Percentiles rank a stretch among this genome's conserved stretches.
Conservation (phyloP, 768 basidiomycete genomes). For the Phlebiopsis flavidoalba region DNA sequence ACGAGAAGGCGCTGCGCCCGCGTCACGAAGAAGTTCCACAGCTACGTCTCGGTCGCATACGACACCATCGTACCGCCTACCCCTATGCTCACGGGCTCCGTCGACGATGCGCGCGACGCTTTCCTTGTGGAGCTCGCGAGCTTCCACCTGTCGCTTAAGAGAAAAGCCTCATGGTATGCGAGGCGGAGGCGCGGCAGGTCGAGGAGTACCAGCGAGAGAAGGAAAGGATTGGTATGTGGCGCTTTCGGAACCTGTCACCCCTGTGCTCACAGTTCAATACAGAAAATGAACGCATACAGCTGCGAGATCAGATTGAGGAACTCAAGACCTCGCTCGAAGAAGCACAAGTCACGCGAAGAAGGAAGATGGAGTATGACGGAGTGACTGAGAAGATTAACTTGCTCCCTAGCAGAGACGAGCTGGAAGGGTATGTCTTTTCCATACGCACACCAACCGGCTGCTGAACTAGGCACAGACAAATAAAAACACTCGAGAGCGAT, state of each 20-base stretch:
- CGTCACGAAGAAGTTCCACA: constrained; percentile 78
- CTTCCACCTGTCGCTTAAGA: constrained; percentile 69
- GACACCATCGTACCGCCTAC: constrained; percentile 30
- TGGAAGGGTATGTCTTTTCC: constrained; percentile 58
- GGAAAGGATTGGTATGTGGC: constrained; percentile 59
- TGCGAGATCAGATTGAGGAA: constrained; percentile 69
- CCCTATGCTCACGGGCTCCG: constrained; percentile 24
- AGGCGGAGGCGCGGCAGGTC: constrained; percentile 82
- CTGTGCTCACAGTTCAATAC: constrained; percentile 2
- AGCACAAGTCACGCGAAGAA: constrained; percentile 66
- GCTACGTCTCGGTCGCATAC: constrained; percentile 57
- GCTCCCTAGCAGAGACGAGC: constrained; percentile 69
- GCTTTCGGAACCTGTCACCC: not conserved
- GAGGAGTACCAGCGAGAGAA: constrained; percentile 77
- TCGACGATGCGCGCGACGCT: constrained; percentile 73
- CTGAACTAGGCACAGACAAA: constrained; percentile 41
- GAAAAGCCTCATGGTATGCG: constrained; percentile 79
- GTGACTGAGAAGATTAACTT: constrained; percentile 81
- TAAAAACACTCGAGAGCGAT: constrained; percentile 67
- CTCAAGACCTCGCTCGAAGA: constrained; percentile 73
- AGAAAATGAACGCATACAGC: constrained; percentile 69
- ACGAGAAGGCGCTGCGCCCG: constrained; percentile 75
- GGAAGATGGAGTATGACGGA: constrained; percentile 84
- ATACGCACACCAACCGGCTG: not conserved
- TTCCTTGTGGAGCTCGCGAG: constrained; percentile 75